phyloP scores from a whole-genome alignment of 495 filamentous ascomycete genomes.

The Penicillium chermesinum region DNA sequence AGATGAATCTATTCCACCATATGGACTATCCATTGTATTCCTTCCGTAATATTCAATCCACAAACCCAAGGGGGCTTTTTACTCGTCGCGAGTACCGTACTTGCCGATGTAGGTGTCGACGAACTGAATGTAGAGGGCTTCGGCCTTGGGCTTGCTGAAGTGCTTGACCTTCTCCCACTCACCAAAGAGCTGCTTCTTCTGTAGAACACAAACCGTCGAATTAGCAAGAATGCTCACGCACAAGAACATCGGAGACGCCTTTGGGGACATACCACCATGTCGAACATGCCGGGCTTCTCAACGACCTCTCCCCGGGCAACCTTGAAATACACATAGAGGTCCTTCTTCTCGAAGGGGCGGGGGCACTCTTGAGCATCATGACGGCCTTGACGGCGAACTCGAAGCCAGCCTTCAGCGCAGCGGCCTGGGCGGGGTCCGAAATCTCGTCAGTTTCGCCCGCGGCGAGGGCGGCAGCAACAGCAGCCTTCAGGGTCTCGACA shows the following conservation, averaged over 20 bases:
- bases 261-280: conserved; percentile 45
- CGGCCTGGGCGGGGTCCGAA: conserved; percentile 15
- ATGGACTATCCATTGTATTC: neutral
- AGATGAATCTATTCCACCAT: neutral
- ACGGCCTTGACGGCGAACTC: conserved; percentile 50
- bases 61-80: conserved; percentile 2
- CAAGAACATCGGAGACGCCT: neutral
- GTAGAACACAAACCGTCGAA: neutral
- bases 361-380: conserved; percentile 51
- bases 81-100: conserved; percentile 45
- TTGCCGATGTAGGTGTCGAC: conserved; percentile 64
- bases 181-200: conserved; percentile 76
- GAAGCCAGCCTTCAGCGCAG: conserved; percentile 25
- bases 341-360: conserved; percentile 45
- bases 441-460: conserved; percentile 16
- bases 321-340: conserved; percentile 61
- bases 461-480: conserved; percentile 14
- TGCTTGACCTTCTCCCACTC: conserved; percentile 65
- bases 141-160: conserved; percentile 54
- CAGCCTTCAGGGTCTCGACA: conserved; percentile 25
- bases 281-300: conserved; percentile 45
- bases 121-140: conserved; percentile 69
- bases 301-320: conserved; percentile 43
- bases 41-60: neutral
- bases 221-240: neutral